phyloP scores from a whole-genome alignment of 495 filamentous ascomycete species.

The Talaromyces borbonicus region DNA sequence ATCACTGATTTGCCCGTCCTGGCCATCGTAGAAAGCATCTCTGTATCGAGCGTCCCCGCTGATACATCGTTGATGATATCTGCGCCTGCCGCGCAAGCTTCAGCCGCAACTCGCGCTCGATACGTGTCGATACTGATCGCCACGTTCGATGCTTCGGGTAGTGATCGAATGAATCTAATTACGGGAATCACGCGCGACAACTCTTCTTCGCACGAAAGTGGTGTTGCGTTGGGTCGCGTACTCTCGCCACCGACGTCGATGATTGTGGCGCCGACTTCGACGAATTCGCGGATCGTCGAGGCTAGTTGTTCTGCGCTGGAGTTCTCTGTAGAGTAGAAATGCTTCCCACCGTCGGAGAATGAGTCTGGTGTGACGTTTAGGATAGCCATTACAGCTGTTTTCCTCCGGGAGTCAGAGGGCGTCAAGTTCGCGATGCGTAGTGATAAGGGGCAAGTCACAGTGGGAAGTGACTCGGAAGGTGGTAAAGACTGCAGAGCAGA shows the following conservation, averaged over 20 bases:
- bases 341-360: slow-evolving; percentile 81
- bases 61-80: slow-evolving; percentile 95
- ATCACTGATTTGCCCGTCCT: slow-evolving; percentile 70
- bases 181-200: slow-evolving; percentile 66
- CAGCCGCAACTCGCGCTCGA: slow-evolving; percentile 72
- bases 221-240: slow-evolving; percentile 62
- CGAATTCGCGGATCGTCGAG: slow-evolving; percentile 45
- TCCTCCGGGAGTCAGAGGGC: slow-evolving; percentile 50
- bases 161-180: slow-evolving; percentile 57
- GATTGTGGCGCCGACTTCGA: slow-evolving; percentile 63
- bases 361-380: slow-evolving; percentile 95
- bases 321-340: slow-evolving; percentile 29
- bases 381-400: slow-evolving; percentile 84
- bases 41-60: slow-evolving; percentile 64
- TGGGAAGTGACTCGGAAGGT: slow-evolving; percentile 35
- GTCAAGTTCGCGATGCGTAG: slow-evolving; percentile 47
- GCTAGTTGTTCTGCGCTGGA: slow-evolving; percentile 23
- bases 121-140: slow-evolving; percentile 89
- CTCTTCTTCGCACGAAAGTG: slow-evolving; percentile 64
- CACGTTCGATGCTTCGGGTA: slow-evolving; percentile 48
- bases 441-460: slow-evolving; percentile 64
- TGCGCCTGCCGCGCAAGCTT: slow-evolving; percentile 71
- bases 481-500: slow-evolving; percentile 56
- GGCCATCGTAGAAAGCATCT: slow-evolving; percentile 78
- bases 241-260: slow-evolving; percentile 93